Base-by-base conservation (phyloP, 257 asterid species). In the Gardenia jasminoides region DNA sequence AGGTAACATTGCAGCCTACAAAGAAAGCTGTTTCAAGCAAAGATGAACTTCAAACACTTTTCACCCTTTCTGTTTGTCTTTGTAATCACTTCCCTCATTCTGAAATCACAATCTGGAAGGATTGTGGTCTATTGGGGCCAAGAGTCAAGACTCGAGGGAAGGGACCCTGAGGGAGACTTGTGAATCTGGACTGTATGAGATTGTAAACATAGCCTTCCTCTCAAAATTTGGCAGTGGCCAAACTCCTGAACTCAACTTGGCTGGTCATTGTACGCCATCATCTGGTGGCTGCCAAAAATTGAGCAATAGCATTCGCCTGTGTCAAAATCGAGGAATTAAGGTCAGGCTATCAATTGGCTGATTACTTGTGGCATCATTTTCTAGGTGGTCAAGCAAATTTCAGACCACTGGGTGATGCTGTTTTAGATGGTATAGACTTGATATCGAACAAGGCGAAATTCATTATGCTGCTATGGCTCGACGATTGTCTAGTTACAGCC, bases 111-210 rank as follows among this genome's bases (percentile, higher is more conserved):
- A 62, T 67, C 44, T 50, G 70, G 75, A 68, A 69, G 7, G n/a
- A 44, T 78, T 41, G 77, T 44, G 13, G 50, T 78, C 12, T 70
- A 78, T 28, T 78, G 76, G 81, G 81, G 81, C 46, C 76, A 78
- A 78, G 16, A 69, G 81, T 31, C 76, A 78, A 78, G 16, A 69
- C 31, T 33, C 1, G 1, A 39, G 70, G n/a, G 81, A 70, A 69
- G 70, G 70, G 19, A 39, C 74, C 47, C 22, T 69, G 20, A 22
- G 33, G 19, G 70, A 70, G 12, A 70, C 70, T 22, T 75, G 79
- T 41, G 20, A 6, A 31, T 41, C 71, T n/a, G 70, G 71, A 5
- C 33, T 58, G 19, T 75, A 61, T 61, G 59, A 64, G 71, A 75
- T 75, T 61, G 58, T 75, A 3, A 75, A 75, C 61, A 43, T 75